A percentile compares a stretch with the other conserved stretches of the same genome.
phyloP scores from a whole-genome alignment of 768 basidiomycete genomes.

The Hydnomerulius pinastri region DNA sequence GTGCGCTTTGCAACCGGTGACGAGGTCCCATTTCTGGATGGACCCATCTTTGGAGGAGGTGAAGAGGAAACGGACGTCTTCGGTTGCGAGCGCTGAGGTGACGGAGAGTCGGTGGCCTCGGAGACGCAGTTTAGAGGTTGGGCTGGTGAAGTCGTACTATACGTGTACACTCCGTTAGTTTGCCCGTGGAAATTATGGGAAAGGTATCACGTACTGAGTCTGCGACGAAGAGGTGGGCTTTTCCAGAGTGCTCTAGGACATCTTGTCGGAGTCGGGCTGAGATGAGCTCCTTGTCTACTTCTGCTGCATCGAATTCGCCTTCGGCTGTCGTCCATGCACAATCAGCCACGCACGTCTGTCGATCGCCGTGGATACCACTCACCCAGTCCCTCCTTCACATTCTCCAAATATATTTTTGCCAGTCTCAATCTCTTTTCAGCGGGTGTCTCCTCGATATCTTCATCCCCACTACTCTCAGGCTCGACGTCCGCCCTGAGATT shows the following conservation, averaged over 20 bases:
- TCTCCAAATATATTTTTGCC: conserved; percentile 88
- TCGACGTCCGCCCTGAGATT: conserved; percentile 66
- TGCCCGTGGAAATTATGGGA: too few relatives aligned
- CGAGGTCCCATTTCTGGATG: conserved; percentile 84
- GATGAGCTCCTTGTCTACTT: conserved; percentile 92
- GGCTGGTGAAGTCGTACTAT: conserved; percentile 61
- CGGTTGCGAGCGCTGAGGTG: conserved; percentile 79
- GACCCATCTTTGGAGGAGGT: conserved; percentile 90
- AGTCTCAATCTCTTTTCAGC: conserved; percentile 90
- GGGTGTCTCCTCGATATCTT: conserved; percentile 87
- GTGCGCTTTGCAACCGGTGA: conserved; percentile 56
- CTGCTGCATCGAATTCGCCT: conserved; percentile 92
- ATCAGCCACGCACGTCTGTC: too few relatives aligned
- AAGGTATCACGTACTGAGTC: conserved; percentile 61
- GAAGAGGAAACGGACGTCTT: conserved; percentile 75
- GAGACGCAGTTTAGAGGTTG: conserved; percentile 51
- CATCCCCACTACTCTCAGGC: conserved; percentile 69
- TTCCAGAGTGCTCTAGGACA: conserved; percentile 87
- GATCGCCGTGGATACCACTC: conserved; percentile 30
- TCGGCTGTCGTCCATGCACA: too few relatives aligned
- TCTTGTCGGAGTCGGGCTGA: conserved; percentile 89
- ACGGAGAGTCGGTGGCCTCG: conserved; percentile 78
- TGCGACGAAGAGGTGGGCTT: conserved; percentile 79
- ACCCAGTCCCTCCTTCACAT: conserved; percentile 76
- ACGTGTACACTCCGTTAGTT: too few relatives aligned